A percentile compares a stretch with the other conserved stretches of the same genome.
phyloP scores from a whole-genome alignment of 768 basidiomycete genomes.

The Coprinopsis marcescibilis region DNA sequence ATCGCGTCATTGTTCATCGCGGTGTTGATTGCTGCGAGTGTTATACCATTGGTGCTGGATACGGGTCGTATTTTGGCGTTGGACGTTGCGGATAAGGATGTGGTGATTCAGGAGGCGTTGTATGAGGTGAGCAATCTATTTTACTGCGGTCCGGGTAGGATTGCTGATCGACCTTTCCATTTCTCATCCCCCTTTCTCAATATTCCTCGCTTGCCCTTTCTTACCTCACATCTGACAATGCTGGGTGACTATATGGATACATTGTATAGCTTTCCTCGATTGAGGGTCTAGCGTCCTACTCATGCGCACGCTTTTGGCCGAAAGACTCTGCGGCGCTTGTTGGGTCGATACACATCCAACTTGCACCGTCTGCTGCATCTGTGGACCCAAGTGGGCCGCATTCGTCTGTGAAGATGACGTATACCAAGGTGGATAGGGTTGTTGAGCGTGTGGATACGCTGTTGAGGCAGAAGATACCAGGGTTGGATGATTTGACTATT shows the following conservation, averaged over 20 bases:
- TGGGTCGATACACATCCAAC: constrained; percentile 88
- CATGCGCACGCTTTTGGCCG: constrained; percentile 88
- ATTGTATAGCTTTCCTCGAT: constrained; percentile 59
- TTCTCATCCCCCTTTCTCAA: not conserved
- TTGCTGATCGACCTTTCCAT: constrained; percentile 13
- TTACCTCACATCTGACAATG: not conserved
- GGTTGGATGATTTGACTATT: constrained; percentile 85
- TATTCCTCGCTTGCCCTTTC: not conserved
- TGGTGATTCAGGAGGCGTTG: constrained; percentile 51
- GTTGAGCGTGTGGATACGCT: constrained; percentile 70
- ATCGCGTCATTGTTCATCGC: constrained; percentile 98
- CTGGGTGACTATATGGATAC: not conserved
- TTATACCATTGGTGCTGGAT: constrained; percentile 91
- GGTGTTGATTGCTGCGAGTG: constrained; percentile 89
- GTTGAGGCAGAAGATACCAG: constrained; percentile 66
- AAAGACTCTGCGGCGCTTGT: constrained; percentile 83
- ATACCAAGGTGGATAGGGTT: constrained; percentile 63
- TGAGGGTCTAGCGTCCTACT: constrained; percentile 79
- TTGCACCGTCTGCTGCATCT: constrained; percentile 57
- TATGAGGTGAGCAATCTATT: constrained; percentile 44
- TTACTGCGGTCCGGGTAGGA: not conserved
- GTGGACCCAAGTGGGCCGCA: constrained; percentile 52
- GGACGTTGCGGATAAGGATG: constrained; percentile 67
- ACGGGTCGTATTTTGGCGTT: constrained; percentile 84
- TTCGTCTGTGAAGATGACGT: constrained; percentile 41